phyloP scores from a whole-genome alignment of 1,139 yeast species.

The Zygoascus meyerae region DNA sequence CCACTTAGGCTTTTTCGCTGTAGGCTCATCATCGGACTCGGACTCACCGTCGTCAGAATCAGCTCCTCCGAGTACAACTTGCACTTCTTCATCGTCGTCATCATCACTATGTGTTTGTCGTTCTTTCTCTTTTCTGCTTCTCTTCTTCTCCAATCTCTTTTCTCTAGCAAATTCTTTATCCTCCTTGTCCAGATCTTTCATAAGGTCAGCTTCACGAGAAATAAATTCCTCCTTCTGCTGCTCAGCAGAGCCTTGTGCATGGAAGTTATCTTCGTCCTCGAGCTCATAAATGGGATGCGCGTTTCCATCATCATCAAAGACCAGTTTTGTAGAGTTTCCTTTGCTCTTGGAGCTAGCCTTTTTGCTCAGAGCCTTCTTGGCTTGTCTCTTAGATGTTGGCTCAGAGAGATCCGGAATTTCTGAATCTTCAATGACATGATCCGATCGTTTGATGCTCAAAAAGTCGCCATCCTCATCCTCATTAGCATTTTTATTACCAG shows the following conservation, averaged over 20 bases:
- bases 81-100: conserved; percentile 39
- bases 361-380: conserved; percentile 81
- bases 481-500: conserved; percentile 30
- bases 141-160: conserved; percentile 82
- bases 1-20: conserved; percentile 21
- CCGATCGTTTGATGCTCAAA: conserved; percentile 69
- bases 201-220: conserved; percentile 54
- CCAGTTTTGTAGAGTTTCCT: conserved; percentile 63
- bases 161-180: conserved; percentile 81
- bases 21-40: conserved; percentile 16
- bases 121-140: conserved; percentile 79
- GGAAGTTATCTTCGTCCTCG: conserved; percentile 85
- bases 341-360: conserved; percentile 63
- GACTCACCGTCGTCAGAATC: conserved; percentile 16
- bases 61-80: conserved; percentile 28
- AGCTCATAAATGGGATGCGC: conserved; percentile 89
- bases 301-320: conserved; percentile 88
- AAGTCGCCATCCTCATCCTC: conserved; percentile 66
- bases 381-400: conserved; percentile 81
- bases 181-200: conserved; percentile 65
- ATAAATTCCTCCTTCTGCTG: conserved; percentile 65
- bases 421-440: conserved; percentile 60
- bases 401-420: conserved; percentile 53
- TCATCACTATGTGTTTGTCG: conserved; percentile 44
- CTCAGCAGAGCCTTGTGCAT: conserved; percentile 65